Evolutionary conservation across 2,329 filamentous ascomycete species (phyloP).

Genomic region (Thelonectria rubi): DNA sequence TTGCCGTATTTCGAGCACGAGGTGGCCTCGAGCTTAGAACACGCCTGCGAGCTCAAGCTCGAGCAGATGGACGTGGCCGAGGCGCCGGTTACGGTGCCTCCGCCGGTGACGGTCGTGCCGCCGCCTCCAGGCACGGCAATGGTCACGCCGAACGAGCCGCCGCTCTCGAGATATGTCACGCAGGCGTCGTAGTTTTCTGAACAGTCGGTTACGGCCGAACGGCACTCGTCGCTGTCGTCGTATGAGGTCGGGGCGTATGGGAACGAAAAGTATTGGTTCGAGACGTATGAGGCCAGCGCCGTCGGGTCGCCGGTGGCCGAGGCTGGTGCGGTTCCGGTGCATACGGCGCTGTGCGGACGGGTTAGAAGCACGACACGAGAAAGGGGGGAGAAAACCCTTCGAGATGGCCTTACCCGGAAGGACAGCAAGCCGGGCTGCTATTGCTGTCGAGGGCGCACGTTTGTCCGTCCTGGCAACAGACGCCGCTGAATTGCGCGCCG

Average conservation of each 20-base stretch:
- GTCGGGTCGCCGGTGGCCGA: conserved; percentile 50
- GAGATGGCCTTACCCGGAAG: conserved; percentile 54
- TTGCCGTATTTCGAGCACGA: conserved; percentile 49
- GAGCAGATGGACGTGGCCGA: conserved; percentile 64
- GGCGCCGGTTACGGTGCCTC: conserved; percentile 51
- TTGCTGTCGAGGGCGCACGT: conserved; percentile 59
- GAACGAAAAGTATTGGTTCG: conserved; percentile 68
- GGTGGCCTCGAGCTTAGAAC: conserved; percentile 53
- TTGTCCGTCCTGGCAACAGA: conserved; percentile 63
- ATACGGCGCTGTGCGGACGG: conserved; percentile 56
- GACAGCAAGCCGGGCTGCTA: conserved; percentile 63
- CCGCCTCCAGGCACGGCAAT: conserved; percentile 63
- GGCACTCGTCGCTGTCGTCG: conserved; percentile 60
- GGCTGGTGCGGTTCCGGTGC: conserved; percentile 63
- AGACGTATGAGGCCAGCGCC: conserved; percentile 59
- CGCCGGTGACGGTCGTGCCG: conserved; percentile 60
- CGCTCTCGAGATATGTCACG: conserved; percentile 57
- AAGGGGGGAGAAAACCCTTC: neutral
- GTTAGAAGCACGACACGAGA: conserved; percentile 25
- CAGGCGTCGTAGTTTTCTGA: conserved; percentile 64
- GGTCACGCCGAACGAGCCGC: conserved; percentile 60
- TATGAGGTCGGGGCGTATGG: conserved; percentile 65
- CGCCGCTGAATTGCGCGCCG: conserved; percentile 56
- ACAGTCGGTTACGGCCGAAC: conserved; percentile 61
- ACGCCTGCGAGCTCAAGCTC: conserved; percentile 63